Conservation (phyloP, 805 yeast species). For the Zygosaccharomyces siamensis region DNA sequence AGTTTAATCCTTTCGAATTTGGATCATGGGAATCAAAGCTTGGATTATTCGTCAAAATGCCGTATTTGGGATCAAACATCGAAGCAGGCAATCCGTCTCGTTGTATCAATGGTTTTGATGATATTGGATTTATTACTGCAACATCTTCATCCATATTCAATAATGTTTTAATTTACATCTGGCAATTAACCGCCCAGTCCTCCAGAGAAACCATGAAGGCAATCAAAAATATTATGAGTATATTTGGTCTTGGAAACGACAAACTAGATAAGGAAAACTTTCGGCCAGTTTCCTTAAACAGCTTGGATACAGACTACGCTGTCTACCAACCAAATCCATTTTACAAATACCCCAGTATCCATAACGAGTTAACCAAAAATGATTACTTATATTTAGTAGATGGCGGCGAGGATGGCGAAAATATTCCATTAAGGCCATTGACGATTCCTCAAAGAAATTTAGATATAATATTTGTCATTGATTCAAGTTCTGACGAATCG, state of each 20-base stretch:
- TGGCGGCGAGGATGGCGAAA: slow-evolving; percentile 77
- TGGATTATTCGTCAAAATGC: slow-evolving; percentile 45
- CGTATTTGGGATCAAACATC: slow-evolving; percentile 49
- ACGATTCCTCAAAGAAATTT: slow-evolving; percentile 55
- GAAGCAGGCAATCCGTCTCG: slow-evolving; percentile 39
- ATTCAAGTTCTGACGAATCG: slow-evolving; percentile 47
- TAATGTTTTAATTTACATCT: slow-evolving; percentile 46
- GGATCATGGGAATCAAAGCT: slow-evolving; percentile 58
- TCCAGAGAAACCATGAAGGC: slow-evolving; percentile 35
- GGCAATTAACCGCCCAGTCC: slow-evolving; percentile 36
- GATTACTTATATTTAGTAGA: slow-evolving; percentile 51
- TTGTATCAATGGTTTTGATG: slow-evolving; percentile 53
- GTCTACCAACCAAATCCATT: slow-evolving; percentile 61
- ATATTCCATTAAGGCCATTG: slow-evolving; percentile 63
- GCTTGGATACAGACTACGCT: slow-evolving; percentile 45
- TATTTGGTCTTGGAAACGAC: slow-evolving; percentile 21
- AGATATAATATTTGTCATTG: slow-evolving; percentile 62
- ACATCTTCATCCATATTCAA: slow-evolving; percentile 63
- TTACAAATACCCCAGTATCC: slow-evolving; percentile 29
- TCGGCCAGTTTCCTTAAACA: slow-evolving; percentile 3
- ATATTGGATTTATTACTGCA: slow-evolving; percentile 55
- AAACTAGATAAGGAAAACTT: slow-evolving; percentile 2
- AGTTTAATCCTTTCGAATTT: slow-evolving; percentile 61
- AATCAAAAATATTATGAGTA: slow-evolving; percentile 30
- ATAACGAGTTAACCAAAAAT: slow-evolving; percentile 26